A percentile compares a stretch with the other conserved stretches of the same genome.
phyloP scores from a whole-genome alignment of 768 basidiomycete genomes.

The Pleurotus platypus region DNA sequence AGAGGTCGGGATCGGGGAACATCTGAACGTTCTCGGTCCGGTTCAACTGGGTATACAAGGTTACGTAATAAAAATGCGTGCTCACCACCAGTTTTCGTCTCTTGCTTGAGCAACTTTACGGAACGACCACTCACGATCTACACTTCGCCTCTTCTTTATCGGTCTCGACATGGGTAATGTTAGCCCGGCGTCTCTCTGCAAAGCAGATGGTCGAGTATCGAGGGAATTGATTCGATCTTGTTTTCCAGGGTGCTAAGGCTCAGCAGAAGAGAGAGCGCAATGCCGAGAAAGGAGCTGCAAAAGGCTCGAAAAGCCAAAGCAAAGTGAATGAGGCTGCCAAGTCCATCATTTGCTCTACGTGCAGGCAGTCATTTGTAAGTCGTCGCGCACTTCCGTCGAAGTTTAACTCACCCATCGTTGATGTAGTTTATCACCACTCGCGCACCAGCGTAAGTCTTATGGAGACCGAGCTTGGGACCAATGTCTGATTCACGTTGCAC shows the following conservation, averaged over 20 bases:
- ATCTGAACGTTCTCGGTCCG: no score
- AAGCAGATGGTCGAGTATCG: neutral
- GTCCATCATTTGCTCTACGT: conserved; percentile 71
- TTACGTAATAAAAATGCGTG: neutral
- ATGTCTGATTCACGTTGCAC: conserved; percentile 10
- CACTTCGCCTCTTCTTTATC: conserved; percentile 9
- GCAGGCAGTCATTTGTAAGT: conserved; percentile 83
- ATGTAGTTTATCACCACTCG: conserved; percentile 56
- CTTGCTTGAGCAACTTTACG: no score
- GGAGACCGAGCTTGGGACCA: neutral
- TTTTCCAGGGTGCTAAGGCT: conserved; percentile 79
- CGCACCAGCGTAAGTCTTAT: conserved; percentile 49
- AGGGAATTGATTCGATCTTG: conserved; percentile 4
- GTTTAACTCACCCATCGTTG: conserved; percentile 7
- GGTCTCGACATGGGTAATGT: conserved; percentile 46
- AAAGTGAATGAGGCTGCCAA: conserved; percentile 87
- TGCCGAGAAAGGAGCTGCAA: conserved; percentile 39
- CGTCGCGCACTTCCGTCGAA: neutral
- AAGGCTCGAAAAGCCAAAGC: conserved; percentile 68
- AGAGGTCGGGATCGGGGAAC: no score
- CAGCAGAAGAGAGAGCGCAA: conserved; percentile 82
- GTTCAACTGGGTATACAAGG: no score
- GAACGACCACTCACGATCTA: neutral
- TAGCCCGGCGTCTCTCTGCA: conserved; percentile 13
- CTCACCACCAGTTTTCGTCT: neutral